Evolutionary conservation across 2,329 filamentous ascomycete genomes (phyloP), one percentile per base, ranked within the genome.

Genomic region (Trichophyton rubrum): DNA sequence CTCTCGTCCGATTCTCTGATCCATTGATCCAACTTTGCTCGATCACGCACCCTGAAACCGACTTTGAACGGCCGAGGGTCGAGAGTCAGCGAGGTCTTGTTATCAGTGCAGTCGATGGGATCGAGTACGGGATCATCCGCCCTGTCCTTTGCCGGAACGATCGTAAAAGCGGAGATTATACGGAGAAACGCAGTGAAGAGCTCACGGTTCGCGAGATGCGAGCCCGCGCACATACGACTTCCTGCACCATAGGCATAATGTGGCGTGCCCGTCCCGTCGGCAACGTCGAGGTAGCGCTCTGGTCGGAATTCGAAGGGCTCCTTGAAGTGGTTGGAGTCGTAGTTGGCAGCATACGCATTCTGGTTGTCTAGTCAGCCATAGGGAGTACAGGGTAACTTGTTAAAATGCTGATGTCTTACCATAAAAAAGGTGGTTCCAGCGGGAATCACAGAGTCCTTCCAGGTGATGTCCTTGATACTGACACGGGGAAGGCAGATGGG

Each of bases 391-490:
- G 33, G 11, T 38, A 38, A 11, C 33, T 11, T 7, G 6, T 30
- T 7, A 30, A 30, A 30, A 8, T 30, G 27, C 11, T 38, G 33
- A 13, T 38, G 33, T 38, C 33, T 51, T 68, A 81, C 80, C 87
- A 92, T 86, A 73, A 90, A 90, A 66, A 92, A 90, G 1, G 85
- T 89, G 0, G 86, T 90, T 1, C 87, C 86, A 0, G 87, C 80
- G 0, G 89, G 89, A 41, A 93, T 88, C 1, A 79, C 74, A 0
- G 83, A 77, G 15, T 82, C 82, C 24, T 87, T 78, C 74, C 85
- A 91, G 3, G 80, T 77, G 60, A 92, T 88, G 63, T 88, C 85
- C 65, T 85, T 87, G 69, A 88, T 86, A 63, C 79, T 87, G 15
- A 83, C 83, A 2, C 89, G 79, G 0, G 89, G 89, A 0, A 93